These are phyloP conservation scores for Sporothrix curviconia DNA, from an alignment of 2,329 filamentous ascomycete genomes.

Conservation along the genomic window DNA sequence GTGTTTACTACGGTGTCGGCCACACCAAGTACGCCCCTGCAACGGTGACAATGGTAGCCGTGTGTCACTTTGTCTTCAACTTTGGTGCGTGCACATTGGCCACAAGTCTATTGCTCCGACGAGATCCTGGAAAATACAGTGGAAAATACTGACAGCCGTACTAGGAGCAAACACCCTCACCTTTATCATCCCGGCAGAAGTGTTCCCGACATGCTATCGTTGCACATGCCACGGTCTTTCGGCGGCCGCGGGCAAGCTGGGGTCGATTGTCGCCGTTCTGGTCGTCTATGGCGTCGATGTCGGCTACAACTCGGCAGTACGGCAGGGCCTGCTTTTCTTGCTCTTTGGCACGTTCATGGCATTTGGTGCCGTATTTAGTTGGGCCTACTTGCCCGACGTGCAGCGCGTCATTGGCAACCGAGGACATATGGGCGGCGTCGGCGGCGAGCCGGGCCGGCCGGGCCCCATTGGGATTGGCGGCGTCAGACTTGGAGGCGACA, in stretches of 20 bases:
- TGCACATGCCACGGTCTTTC: constrained; percentile 58
- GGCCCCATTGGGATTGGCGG: not conserved
- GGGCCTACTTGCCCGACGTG: constrained; percentile 45
- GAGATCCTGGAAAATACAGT: too few species aligned
- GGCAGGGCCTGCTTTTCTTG: constrained; percentile 44
- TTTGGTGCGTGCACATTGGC: constrained; percentile 35
- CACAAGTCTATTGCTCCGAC: too few species aligned
- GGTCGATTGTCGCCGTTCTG: constrained; percentile 46
- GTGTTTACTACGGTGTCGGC: constrained; percentile 43
- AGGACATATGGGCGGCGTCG: constrained; percentile 18
- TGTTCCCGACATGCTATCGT: constrained; percentile 58
- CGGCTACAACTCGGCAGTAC: constrained; percentile 34
- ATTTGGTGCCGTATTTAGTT: constrained; percentile 43
- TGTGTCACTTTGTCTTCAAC: constrained; percentile 50
- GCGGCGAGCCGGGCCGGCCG: not conserved
- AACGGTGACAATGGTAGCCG: constrained; percentile 44
- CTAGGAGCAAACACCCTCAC: constrained; percentile 53
- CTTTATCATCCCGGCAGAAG: constrained; percentile 58
- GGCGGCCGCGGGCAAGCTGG: constrained; percentile 53
- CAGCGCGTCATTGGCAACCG: constrained; percentile 34
- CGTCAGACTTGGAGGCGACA: not conserved
- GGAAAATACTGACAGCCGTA: too few species aligned
- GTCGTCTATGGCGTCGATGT: constrained; percentile 45
- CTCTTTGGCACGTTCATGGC: constrained; percentile 45
- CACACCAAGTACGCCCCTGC: constrained; percentile 35